These are phyloP conservation scores for Sphagnum magellanicum DNA, from an alignment of 228 moss, liverwort and hornwort species.

Conservation along the genomic window DNA sequence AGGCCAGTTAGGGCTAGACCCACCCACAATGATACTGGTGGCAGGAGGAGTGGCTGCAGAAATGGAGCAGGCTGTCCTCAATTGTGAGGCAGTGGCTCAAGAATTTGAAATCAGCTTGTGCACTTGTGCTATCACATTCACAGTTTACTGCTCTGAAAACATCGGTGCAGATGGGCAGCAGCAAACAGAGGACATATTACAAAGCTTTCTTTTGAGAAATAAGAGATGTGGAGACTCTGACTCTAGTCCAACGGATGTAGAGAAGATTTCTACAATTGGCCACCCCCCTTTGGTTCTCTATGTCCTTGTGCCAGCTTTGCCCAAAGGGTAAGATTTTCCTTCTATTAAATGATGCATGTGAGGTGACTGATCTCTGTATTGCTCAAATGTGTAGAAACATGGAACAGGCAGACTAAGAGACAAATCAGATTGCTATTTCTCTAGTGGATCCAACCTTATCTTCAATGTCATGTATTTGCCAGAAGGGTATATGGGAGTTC, in stretches of 20 bases:
- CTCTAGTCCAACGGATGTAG: background rate
- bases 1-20: slow-evolving; percentile 90
- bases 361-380: background rate
- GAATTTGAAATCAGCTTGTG: slow-evolving; percentile 51
- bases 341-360: background rate
- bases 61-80: slow-evolving; percentile 72
- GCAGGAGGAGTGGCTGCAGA: slow-evolving; percentile 57
- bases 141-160: slow-evolving; percentile 63
- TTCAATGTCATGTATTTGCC: background rate
- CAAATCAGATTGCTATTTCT: background rate
- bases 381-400: background rate
- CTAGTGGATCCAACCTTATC: background rate
- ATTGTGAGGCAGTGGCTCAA: slow-evolving; percentile 73
- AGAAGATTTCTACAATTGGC: background rate
- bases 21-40: slow-evolving; percentile 82
- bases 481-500: background rate
- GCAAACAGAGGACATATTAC: slow-evolving; percentile 36
- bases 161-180: slow-evolving; percentile 35
- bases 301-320: slow-evolving; percentile 75
- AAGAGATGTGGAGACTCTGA: background rate
- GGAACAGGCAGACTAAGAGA: no score
- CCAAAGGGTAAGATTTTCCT: slow-evolving; percentile 60
- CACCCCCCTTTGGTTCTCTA: slow-evolving; percentile 52
- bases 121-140: slow-evolving; percentile 53
- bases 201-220: slow-evolving; percentile 21